phyloP scores from a whole-genome alignment of 768 basidiomycete species.

The Lentinula detonsa region DNA sequence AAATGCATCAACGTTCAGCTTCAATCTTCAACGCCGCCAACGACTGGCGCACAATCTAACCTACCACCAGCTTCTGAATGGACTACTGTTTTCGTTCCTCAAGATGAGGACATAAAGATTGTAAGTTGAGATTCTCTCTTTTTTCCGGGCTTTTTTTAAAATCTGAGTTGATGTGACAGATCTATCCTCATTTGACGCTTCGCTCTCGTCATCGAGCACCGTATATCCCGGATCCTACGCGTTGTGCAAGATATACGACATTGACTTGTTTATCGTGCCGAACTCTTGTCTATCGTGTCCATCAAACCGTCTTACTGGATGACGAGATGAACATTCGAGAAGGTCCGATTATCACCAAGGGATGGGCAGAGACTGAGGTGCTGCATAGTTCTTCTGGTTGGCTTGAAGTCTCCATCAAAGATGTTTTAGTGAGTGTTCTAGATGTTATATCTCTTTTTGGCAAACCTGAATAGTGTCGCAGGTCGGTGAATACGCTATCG shows the following conservation, averaged over 20 bases:
- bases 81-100: slow-evolving; percentile 34
- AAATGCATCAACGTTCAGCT: slow-evolving; percentile 45
- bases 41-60: slow-evolving; percentile 16
- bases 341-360: slow-evolving; percentile 43
- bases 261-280: slow-evolving; percentile 44
- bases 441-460: neutral
- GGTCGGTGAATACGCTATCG: slow-evolving; percentile 3
- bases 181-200: slow-evolving; percentile 44
- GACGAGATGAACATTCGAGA: slow-evolving; percentile 28
- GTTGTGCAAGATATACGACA: slow-evolving; percentile 31
- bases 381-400: slow-evolving; percentile 43
- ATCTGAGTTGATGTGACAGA: slow-evolving; percentile 19
- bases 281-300: slow-evolving; percentile 40
- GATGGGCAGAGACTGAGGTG: slow-evolving; percentile 46
- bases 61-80: slow-evolving; percentile 19
- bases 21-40: slow-evolving; percentile 32
- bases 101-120: slow-evolving; percentile 42
- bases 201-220: slow-evolving; percentile 29
- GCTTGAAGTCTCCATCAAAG: slow-evolving; percentile 37
- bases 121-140: slow-evolving; percentile 13
- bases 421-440: slow-evolving; percentile 37
- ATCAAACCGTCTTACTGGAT: slow-evolving; percentile 32
- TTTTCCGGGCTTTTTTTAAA: neutral
- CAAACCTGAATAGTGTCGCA: neutral
- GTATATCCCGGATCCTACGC: slow-evolving; percentile 17